Evolutionary conservation across 2,329 filamentous ascomycete genomes (phyloP), one percentile per base, ranked within the genome.

Genomic region (Pestalotiopsis sp.): DNA sequence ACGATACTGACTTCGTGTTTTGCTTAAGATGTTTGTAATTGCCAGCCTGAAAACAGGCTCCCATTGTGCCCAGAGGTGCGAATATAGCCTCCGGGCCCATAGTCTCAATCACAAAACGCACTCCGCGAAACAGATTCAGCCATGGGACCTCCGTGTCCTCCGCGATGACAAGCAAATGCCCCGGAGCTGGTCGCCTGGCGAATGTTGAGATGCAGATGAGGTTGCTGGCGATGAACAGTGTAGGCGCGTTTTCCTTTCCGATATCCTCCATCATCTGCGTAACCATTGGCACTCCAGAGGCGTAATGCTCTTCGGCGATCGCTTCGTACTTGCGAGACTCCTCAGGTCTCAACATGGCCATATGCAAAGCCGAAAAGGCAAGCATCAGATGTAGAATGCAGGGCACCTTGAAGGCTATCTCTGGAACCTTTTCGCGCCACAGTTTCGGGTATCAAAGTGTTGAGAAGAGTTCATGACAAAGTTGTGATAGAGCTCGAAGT

Each of bases 401-500:
- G 13, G 71, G 69, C 36, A 76, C 69, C 25, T 68, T 62, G 58
- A 77, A 74, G 5, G 75, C 76, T 11, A 78, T 69, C 17, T 67
- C 70, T 4, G 74, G 75, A 11, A 69, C 69, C 61, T 72, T 67
- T 1, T 72, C 67, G 3, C 66, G 69, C 73, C 73, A 75, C 6
- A 75, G 58, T 25, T 64, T 57, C 2, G 69, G 59, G 56, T 74
- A 71, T 6, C 72, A 13, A 74, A 49, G 2, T 71, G 72, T 3
- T 69, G 49, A 9, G 72, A 68, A 11, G 71, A 72, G 25, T 72
- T 68, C 25, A 65, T 71, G 64, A 75, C 70, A 66, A 73, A 76
- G 63, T 75, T 69, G 65, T 76, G 71, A 17, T 75, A 71, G 4
- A 77, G 71, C 61, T 77, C 74, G 45, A 76, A 67, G 67, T 76